Base-by-base conservation (phyloP, 2,329 filamentous ascomycete species). In the Helminthosporium solani region DNA sequence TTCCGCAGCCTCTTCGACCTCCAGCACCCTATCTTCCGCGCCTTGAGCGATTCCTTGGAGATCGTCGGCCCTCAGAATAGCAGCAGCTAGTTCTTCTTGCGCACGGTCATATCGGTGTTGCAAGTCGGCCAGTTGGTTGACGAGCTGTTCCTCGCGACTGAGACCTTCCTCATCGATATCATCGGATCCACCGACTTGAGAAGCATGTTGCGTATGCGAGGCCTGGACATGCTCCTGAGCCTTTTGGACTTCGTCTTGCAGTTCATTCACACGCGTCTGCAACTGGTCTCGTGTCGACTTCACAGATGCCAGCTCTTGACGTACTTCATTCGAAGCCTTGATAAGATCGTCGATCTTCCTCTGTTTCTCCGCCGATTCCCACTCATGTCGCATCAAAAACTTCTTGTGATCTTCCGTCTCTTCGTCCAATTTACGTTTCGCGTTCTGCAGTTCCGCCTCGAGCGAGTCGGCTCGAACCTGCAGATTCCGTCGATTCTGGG, bases 271-370 rank as follows among this genome's bases (percentile, higher is more conserved):
- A 46, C 91, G 83, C 27, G 85, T 82, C 68, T 97, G 91, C 2
- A 99, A 78, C 66, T 96, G 88, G 67, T 97, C 92, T 38, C 87
- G 84, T 37, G 84, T 88, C 1, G 92, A 96, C 76, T 95, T 96
- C 19, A 86, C 83, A 20, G 86, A 85, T 36, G 94, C 83, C 41
- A 95, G 81, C 58, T 96, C 90, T 68, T 97, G 91, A 35, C 92
- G 88, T 40, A 86, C 83, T 50, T 90, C 83, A 56, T 88, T 80
- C 33, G 96, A 76, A 59, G 83, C 92, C 25, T 85, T 78, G 52
- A 92, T 86, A 36, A 99, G 81, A 61, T 97, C 92, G 56, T 99
- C 92, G 50, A 97, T 94, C 41, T 91, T 84, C 70, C 90, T 94
- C 67, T 96, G 90, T 40, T 82, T 85, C 66, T 97, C 90, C 55